Evolutionary conservation across 345 rosid species (phyloP).

Genomic region (Hibiscus mutabilis): DNA sequence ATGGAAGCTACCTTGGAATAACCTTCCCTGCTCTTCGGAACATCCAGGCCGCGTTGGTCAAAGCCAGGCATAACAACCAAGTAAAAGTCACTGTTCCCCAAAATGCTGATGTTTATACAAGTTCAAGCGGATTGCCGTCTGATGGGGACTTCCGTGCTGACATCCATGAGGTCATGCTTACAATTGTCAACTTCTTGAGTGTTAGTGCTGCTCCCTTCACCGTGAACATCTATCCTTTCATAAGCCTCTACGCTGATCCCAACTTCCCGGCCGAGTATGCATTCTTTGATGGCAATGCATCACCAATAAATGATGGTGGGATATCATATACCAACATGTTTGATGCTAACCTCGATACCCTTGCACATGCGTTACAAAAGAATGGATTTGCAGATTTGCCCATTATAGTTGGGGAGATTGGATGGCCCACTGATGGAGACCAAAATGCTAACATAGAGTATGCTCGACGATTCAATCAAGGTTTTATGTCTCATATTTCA

Average conservation of each 20-base stretch:
- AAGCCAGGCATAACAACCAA: constrained; percentile 61
- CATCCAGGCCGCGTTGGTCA: constrained; percentile 71
- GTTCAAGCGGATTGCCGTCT: constrained; percentile 43
- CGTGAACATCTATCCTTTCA: constrained; percentile 88
- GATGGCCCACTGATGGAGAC: constrained; percentile 98
- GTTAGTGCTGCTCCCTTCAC: constrained; percentile 66
- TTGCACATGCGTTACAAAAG: constrained; percentile 71
- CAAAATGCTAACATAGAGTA: constrained; percentile 55
- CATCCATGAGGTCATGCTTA: constrained; percentile 67
- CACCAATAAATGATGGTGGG: constrained; percentile 69
- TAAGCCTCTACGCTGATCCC: constrained; percentile 69
- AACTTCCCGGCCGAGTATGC: constrained; percentile 85
- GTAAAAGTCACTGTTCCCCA: constrained; percentile 78
- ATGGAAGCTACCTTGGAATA: constrained; percentile 52
- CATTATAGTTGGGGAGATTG: constrained; percentile 76
- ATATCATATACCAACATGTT: constrained; percentile 62
- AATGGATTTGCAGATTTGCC: constrained; percentile 75
- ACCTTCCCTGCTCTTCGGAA: constrained; percentile 78
- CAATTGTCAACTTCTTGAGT: constrained; percentile 65
- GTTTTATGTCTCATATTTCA: constrained; percentile 58
- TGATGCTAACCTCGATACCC: constrained; percentile 86
- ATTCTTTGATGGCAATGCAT: constrained; percentile 66
- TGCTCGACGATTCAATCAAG: constrained; percentile 86
- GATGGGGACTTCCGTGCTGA: constrained; percentile 86
- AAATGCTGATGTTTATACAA: constrained; percentile 79